Conservation (phyloP, 225 moss, liverwort and hornwort genomes). For the Polytrichum formosum region DNA sequence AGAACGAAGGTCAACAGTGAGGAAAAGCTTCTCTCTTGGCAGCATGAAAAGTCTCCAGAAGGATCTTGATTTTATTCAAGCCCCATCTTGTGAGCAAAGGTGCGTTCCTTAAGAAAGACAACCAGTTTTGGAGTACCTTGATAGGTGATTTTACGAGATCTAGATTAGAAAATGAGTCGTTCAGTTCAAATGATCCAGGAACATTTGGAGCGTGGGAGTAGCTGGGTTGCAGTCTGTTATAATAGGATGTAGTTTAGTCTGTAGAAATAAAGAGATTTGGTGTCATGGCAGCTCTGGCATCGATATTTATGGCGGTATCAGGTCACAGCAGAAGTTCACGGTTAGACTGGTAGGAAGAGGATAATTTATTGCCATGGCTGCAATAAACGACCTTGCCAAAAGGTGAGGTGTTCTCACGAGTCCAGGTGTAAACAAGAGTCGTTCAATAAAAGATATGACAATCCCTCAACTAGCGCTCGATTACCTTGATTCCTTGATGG, state of each 20-base stretch:
- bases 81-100: slow-evolving; percentile 35
- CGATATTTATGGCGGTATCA: neutral
- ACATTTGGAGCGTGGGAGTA: neutral
- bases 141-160: neutral
- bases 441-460: no score
- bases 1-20: slow-evolving; percentile 39
- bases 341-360: no score
- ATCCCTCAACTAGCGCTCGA: no score
- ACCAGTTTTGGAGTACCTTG: neutral
- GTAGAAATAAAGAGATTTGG: neutral
- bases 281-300: neutral
- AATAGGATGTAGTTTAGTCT: neutral
- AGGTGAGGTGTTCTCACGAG: no score
- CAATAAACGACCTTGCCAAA: no score
- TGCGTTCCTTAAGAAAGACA: slow-evolving; percentile 26
- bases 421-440: no score
- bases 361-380: no score
- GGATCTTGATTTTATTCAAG: slow-evolving; percentile 44
- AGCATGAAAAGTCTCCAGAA: slow-evolving; percentile 39
- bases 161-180: neutral
- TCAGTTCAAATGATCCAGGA: neutral
- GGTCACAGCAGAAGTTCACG: no score
- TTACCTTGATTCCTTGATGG: no score
- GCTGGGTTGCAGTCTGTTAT: neutral
- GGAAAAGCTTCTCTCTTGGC: slow-evolving; percentile 37